These are phyloP conservation scores for Athelia sp. DNA, from an alignment of 1,284 basidiomycete species.

Conservation along the genomic window DNA sequence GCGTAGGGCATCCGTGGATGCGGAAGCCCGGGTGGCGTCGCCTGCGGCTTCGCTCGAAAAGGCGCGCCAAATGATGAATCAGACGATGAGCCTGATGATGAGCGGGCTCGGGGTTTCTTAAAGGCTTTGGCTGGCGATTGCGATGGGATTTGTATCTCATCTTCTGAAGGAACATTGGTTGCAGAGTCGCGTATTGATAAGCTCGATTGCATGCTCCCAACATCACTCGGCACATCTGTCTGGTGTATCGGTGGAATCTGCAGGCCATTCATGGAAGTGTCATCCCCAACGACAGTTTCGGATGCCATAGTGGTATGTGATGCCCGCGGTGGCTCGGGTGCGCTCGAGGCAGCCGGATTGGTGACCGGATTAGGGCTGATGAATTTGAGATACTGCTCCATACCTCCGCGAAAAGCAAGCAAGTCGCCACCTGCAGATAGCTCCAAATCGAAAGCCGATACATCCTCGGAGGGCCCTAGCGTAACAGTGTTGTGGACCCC, in stretches of 20 bases:
- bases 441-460: slow-evolving; percentile 68
- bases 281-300: not conserved
- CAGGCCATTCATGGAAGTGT: slow-evolving; percentile 12
- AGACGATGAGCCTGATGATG: slow-evolving; percentile 9
- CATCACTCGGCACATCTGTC: not conserved
- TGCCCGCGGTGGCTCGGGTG: not conserved
- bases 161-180: slow-evolving; percentile 5
- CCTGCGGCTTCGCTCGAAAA: not conserved
- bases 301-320: not conserved
- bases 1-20: slow-evolving; percentile 41
- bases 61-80: slow-evolving; percentile 14
- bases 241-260: slow-evolving; percentile 14
- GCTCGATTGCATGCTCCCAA: slow-evolving; percentile 5
- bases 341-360: not conserved
- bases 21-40: slow-evolving; percentile 29
- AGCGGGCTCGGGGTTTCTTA: slow-evolving; percentile 5
- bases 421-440: slow-evolving; percentile 51
- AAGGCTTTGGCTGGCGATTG: slow-evolving; percentile 10
- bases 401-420: slow-evolving; percentile 53
- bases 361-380: slow-evolving; percentile 30
- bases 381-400: slow-evolving; percentile 63
- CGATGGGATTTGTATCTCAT: slow-evolving; percentile 10
- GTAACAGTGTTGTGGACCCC: slow-evolving; percentile 26
- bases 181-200: not conserved
- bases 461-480: slow-evolving; percentile 42